These are phyloP conservation scores for Coniochaeta pulveracea DNA, from an alignment of 2,329 filamentous ascomycete species.

Conservation along the genomic window DNA sequence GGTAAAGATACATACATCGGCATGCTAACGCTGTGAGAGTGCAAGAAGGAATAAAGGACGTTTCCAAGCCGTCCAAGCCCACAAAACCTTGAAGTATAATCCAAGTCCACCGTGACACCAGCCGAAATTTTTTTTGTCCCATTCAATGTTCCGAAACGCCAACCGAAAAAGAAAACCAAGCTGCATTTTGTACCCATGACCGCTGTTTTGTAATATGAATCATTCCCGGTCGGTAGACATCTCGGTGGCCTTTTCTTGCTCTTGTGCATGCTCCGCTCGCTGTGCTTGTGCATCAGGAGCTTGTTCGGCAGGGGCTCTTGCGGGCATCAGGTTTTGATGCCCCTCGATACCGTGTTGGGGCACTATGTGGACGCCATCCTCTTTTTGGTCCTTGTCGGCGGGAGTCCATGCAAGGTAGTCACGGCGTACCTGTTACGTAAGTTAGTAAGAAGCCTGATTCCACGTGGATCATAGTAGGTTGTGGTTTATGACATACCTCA, in stretches of 20 bases:
- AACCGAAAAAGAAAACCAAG: not conserved
- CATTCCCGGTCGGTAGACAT: constrained; percentile 1
- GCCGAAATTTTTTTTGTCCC: constrained; percentile 1
- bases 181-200: not conserved
- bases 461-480: not conserved
- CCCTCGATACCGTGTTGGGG: constrained; percentile 64
- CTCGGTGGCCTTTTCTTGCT: no score
- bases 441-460: constrained; percentile 5
- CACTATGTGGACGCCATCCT: constrained; percentile 43
- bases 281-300: constrained; percentile 1
- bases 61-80: not conserved
- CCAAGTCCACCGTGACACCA: constrained; percentile 1
- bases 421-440: constrained; percentile 46
- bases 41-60: not conserved
- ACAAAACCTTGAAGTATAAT: not conserved
- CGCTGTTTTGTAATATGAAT: no score
- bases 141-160: not conserved
- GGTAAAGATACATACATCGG: constrained; percentile 2
- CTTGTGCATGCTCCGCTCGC: constrained; percentile 3
- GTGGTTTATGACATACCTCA: constrained; percentile 36
- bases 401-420: constrained; percentile 86
- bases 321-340: constrained; percentile 46
- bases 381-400: constrained; percentile 52
- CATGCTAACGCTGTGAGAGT: not conserved
- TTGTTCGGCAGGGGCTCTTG: constrained; percentile 1